A percentile compares a stretch with the other conserved stretches of the same genome.
phyloP scores from a whole-genome alignment of 2,329 filamentous ascomycete genomes.

The Neonectria sp. region DNA sequence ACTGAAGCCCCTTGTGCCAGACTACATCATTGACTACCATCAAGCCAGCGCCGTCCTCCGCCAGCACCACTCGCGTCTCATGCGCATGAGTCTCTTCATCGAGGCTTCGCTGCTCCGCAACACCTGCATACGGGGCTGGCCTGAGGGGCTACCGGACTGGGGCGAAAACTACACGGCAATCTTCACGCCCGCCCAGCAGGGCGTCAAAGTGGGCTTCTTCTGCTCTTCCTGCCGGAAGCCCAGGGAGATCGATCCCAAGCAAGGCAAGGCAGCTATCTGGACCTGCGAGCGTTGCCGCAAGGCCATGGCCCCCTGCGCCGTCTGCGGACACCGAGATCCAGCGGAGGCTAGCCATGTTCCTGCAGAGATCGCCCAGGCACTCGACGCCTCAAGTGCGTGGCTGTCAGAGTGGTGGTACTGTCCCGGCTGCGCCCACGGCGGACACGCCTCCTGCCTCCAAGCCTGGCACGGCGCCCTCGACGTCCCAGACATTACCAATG shows the following conservation, averaged over 20 bases:
- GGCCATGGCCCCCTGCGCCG: conserved; percentile 70
- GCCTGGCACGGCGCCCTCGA: conserved; percentile 67
- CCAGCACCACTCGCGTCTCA: conserved; percentile 73
- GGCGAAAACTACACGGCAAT: conserved; percentile 69
- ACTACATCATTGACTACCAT: conserved; percentile 67
- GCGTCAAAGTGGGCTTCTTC: conserved; percentile 67
- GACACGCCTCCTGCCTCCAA: conserved; percentile 72
- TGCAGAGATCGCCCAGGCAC: conserved; percentile 48
- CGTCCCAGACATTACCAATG: conserved; percentile 31
- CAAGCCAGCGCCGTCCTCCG: conserved; percentile 71
- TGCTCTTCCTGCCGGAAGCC: conserved; percentile 72
- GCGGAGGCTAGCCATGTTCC: conserved; percentile 59
- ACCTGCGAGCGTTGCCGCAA: conserved; percentile 70
- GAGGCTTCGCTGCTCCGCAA: conserved; percentile 75
- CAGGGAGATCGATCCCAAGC: conserved; percentile 65
- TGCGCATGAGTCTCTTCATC: conserved; percentile 71
- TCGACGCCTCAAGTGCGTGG: conserved; percentile 43
- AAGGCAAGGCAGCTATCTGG: conserved; percentile 65
- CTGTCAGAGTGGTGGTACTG: conserved; percentile 74
- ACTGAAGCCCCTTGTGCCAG: conserved; percentile 70
- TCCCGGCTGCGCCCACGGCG: conserved; percentile 73
- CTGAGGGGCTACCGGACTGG: conserved; percentile 65
- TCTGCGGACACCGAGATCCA: conserved; percentile 70
- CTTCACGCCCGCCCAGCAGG: conserved; percentile 68
- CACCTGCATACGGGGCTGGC: conserved; percentile 72